A percentile compares a stretch with the other conserved stretches of the same genome.
phyloP scores from a whole-genome alignment of 2,329 filamentous ascomycete genomes.

The Ophiognomonia clavigignenti-juglandacearum region DNA sequence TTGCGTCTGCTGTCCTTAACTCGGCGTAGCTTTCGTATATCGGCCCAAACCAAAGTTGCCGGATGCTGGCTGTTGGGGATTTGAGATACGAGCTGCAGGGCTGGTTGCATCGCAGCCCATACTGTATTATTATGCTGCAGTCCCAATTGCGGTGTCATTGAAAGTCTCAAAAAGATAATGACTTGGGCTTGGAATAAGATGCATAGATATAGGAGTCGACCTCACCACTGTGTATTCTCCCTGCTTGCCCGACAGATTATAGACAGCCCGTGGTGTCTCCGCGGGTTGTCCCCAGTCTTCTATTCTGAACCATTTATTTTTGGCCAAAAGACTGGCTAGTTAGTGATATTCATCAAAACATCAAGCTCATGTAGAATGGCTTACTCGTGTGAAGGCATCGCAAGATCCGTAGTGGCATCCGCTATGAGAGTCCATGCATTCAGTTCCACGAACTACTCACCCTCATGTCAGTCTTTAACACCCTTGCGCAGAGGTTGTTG shows the following conservation, averaged over 20 bases:
- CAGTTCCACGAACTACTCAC: background rate
- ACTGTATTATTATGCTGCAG: conserved; percentile 4
- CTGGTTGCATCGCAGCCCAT: conserved; percentile 12
- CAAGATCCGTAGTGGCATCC: conserved; percentile 4
- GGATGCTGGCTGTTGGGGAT: conserved; percentile 11
- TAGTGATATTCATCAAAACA: background rate
- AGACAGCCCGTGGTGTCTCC: conserved; percentile 2
- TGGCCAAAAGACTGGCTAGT: conserved; percentile 3
- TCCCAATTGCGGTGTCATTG: background rate
- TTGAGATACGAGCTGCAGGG: conserved; percentile 9
- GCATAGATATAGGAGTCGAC: too few relatives aligned
- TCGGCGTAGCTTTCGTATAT: conserved; percentile 3
- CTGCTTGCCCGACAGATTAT: conserved; percentile 5
- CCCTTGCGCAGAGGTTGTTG: background rate
- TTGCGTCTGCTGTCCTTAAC: background rate
- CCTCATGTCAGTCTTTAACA: background rate
- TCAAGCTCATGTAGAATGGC: background rate
- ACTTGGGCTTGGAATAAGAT: background rate
- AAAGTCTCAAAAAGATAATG: background rate
- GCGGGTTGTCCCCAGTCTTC: background rate
- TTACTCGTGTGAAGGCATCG: conserved; percentile 11
- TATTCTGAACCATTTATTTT: conserved; percentile 8
- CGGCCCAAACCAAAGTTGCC: conserved; percentile 6
- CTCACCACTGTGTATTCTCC: conserved; percentile 10
- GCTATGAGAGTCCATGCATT: conserved; percentile 6